Percentiles rank a stretch among this genome's conserved stretches.
Evolutionary conservation across 176 grass and related monocot species (phyloP).

Genomic region (Musa itinerans): DNA sequence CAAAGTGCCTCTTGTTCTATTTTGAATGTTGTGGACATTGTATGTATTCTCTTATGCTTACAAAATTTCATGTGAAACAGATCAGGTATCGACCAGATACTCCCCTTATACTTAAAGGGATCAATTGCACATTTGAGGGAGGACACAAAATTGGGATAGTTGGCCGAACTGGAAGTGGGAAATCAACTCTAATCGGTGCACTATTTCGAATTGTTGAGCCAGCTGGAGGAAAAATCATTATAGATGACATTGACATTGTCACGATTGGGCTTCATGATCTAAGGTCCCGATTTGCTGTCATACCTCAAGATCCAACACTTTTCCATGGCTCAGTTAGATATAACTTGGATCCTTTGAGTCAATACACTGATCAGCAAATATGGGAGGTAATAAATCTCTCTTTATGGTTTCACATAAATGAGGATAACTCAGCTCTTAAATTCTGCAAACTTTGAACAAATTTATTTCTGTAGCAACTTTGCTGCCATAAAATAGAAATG

Average conservation of each 20-base stretch:
- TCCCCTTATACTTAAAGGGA: constrained; percentile 59
- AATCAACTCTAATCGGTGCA: constrained; percentile 83
- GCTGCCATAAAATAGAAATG: too few species aligned
- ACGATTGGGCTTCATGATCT: constrained; percentile 77
- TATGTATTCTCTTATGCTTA: too few species aligned
- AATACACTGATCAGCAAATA: constrained; percentile 66
- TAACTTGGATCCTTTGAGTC: constrained; percentile 64
- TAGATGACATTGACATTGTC: constrained; percentile 59
- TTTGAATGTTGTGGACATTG: too few species aligned
- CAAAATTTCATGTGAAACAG: constrained; percentile 25
- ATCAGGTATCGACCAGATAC: constrained; percentile 68
- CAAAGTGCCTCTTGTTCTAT: too few species aligned
- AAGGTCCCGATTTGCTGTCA: constrained; percentile 76
- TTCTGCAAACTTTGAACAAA: too few species aligned
- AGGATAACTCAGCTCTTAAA: too few species aligned
- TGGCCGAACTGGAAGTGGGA: constrained; percentile 86
- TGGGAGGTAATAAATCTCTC: constrained; percentile 48
- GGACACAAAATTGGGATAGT: constrained; percentile 85
- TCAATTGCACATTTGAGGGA: constrained; percentile 76
- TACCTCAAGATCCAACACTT: constrained; percentile 92
- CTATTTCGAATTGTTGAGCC: constrained; percentile 92
- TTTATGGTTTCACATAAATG: too few species aligned
- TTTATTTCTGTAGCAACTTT: too few species aligned
- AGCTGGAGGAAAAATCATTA: constrained; percentile 61
- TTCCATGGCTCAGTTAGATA: constrained; percentile 80